Base-by-base conservation (phyloP, 495 filamentous ascomycete species). In the Tuber umbilicatum region DNA sequence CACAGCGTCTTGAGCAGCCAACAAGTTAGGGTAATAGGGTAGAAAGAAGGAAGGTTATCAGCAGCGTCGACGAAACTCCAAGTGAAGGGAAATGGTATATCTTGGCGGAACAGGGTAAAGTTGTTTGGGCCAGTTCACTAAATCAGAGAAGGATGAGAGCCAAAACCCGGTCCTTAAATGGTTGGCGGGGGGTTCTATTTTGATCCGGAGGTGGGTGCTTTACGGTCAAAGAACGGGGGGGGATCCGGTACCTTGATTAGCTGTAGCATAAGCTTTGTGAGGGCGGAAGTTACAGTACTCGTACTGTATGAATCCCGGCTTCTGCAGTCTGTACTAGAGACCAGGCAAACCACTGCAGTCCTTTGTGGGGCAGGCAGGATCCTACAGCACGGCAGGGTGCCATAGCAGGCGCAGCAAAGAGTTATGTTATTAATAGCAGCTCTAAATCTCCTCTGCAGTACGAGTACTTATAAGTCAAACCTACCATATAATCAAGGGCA, bases 71-170 rank as follows among this genome's bases (percentile, higher is more conserved):
- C 27, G 55, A 64, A 35, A 64, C 27, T 19, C 27, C 27, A 64
- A 27, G 27, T 35, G 55, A 35, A 64, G 2, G 14, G 27, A 31
- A 35, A 7, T 64, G 55, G 27, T 64, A 64, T 64, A 64, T 35
- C 55, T 64, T 64, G 55, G 55, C 27, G 35, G 55, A 17, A 64
- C 55, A 35, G 55, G 55, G 55, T 64, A 64, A 64, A 64, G 55
- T 64, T 35, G 55, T 12, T n/a, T 35, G 55, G 55, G 27, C 3
- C 9, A 27, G n/a, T n/a, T 55, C 6, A 23, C 47, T 60, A 2
- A 60, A 60, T 31, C 2, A 27, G n/a, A 27, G n/a, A n/a, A 64
- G 27, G 55, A 35, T 27, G 55, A 4, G 27, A 31, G 55, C 14
- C 27, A 64, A 64, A 64, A 64, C 55, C 55, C 55, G 27, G 55